Base-by-base conservation (phyloP, 2,329 filamentous ascomycete genomes). In the Pseudocercospora musae region DNA sequence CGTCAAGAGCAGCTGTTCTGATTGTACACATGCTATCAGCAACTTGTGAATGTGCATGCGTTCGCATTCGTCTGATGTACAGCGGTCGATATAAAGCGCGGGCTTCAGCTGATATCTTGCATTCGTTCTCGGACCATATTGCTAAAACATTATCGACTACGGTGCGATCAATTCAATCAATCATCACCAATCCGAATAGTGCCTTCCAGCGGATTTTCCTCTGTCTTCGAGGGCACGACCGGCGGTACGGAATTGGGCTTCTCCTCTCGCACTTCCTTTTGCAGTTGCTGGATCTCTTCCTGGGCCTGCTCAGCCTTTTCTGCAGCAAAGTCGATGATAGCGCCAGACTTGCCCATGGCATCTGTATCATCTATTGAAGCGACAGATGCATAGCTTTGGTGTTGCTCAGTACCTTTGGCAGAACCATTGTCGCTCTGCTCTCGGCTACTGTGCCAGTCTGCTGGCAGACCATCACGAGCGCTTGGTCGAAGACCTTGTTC, bases 311-410 rank as follows among this genome's bases (percentile, higher is more conserved):
- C 62, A 15, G 62, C 68, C 55, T 66, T 68, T 48, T 58, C 66
- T 37, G 66, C 62, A 25, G 58, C 60, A 31, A 70, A 54, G 33
- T 73, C 69, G 56, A 73, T 66, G 59, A 70, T 66, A 2, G 66
- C 67, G 33, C 70, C 70, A 27, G 64, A 68, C 55, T 70, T 68
- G 55, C 70, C 70, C 70, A 72, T 72, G 15, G 70, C 70, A 61
- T 72, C 70, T 10, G 69, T 69, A 44, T 70, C 67, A 7, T 67
- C 58, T 2, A 63, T 58, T 18, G 57, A 60, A 2, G 61, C 53
- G 21, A 63, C 53, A 13, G 61, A 63, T 8, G 58, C 57, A 33
- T 60, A 63, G 6, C 46, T 56, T 9, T 59, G 31, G 15, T 59
- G 37, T 7, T 40, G 29, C 8, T 54, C 52, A 2, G 15, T 15